phyloP scores from a whole-genome alignment of 108 stramenopile species.

The Epipyxis sp. region DNA sequence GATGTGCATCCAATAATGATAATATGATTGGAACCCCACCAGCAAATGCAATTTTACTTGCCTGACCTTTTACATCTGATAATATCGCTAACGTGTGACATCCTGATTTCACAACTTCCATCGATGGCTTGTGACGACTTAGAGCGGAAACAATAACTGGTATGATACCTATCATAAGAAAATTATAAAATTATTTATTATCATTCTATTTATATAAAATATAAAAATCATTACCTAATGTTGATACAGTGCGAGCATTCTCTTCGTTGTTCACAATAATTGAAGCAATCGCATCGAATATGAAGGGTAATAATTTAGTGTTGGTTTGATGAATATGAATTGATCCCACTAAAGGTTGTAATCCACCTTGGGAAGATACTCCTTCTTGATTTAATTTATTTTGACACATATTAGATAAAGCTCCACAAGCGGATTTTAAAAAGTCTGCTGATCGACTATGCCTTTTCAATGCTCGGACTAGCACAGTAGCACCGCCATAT shows the following conservation, averaged over 20 bases:
- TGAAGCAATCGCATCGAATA: conserved; percentile 56
- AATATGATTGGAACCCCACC: conserved; percentile 52
- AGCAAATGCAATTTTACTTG: conserved; percentile 51
- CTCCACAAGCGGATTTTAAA: conserved; percentile 50
- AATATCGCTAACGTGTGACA: conserved; percentile 59
- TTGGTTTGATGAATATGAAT: conserved; percentile 48
- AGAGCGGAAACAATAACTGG: conserved; percentile 1
- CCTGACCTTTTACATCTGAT: conserved; percentile 55
- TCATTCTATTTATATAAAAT: no score
- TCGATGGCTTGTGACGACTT: conserved; percentile 27
- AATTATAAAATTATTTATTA: no score
- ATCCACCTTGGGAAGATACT: conserved; percentile 51
- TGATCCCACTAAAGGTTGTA: conserved; percentile 30
- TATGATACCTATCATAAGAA: no score
- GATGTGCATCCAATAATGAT: conserved; percentile 17
- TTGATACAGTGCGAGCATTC: conserved; percentile 40
- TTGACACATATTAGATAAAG: conserved; percentile 58
- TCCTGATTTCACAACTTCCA: conserved; percentile 55
- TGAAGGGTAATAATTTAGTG: conserved; percentile 49
- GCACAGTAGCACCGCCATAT: neutral
- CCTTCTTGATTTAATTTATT: conserved; percentile 47
- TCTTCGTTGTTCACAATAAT: conserved; percentile 56
- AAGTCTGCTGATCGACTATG: conserved; percentile 49
- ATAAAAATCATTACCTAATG: no score
- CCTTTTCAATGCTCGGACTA: conserved; percentile 14